Percentiles rank a stretch among this genome's conserved stretches.
Conservation (phyloP, 2,329 filamentous ascomycete genomes). For the Phialophora verrucosa region DNA sequence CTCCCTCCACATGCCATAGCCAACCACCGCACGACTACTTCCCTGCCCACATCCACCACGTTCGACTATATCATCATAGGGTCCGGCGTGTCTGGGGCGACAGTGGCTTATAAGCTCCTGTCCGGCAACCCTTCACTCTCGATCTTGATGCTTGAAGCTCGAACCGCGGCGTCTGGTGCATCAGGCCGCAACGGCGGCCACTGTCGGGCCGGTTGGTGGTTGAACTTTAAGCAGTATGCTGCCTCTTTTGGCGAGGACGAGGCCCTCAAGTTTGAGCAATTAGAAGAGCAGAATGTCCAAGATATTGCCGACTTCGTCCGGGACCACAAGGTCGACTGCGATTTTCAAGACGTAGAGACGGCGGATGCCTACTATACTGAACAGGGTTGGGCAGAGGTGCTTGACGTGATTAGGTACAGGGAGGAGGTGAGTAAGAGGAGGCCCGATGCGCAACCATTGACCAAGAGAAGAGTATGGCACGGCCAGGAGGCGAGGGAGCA, state of each 20-base stretch:
- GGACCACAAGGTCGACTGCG: conserved; percentile 51
- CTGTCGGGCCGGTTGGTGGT: conserved; percentile 23
- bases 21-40: conserved; percentile 46
- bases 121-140: conserved; percentile 33
- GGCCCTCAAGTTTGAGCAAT: conserved; percentile 54
- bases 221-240: conserved; percentile 40
- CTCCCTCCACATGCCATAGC: conserved; percentile 43
- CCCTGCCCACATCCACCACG: conserved; percentile 41
- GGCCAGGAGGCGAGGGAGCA: conserved; percentile 47
- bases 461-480: conserved; percentile 3
- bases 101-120: conserved; percentile 46
- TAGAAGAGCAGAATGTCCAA: conserved; percentile 52
- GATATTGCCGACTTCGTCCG: conserved; percentile 51
- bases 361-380: conserved; percentile 40
- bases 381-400: conserved; percentile 11
- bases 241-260: conserved; percentile 50
- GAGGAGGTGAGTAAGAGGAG: conserved; percentile 23
- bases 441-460: conserved; percentile 5
- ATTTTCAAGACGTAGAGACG: conserved; percentile 49
- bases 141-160: conserved; percentile 53
- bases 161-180: conserved; percentile 53
- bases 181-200: conserved; percentile 55
- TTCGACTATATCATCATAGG: conserved; percentile 51
- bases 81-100: conserved; percentile 51
- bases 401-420: conserved; percentile 20